phyloP scores from a whole-genome alignment of 78 protist species.

The Dictyostelium firmibasis region DNA sequence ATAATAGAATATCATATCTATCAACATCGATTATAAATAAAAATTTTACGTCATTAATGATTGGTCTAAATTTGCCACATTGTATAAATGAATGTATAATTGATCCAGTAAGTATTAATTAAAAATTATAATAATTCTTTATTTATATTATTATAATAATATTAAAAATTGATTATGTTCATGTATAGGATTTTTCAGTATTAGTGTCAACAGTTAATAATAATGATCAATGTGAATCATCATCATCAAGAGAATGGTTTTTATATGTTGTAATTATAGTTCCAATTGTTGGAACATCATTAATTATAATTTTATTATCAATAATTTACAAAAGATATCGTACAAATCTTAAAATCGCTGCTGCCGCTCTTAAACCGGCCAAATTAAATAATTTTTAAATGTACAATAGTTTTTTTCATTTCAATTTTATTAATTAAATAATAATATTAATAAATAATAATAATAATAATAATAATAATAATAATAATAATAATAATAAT shows the following conservation, averaged over 20 bases:
- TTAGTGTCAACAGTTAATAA: background rate
- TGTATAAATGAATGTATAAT: background rate
- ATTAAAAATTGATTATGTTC: background rate
- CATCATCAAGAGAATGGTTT: background rate
- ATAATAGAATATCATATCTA: background rate
- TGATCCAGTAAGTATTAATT: slow-evolving; percentile 9
- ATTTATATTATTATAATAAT: too few species aligned
- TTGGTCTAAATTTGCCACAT: slow-evolving; percentile 25
- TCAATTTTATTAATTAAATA: too few species aligned
- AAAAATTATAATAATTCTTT: background rate
- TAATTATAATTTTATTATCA: background rate
- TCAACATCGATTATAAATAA: background rate
- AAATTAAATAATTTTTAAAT: background rate
- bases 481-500: too few species aligned
- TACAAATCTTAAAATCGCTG: background rate
- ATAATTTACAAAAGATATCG: background rate
- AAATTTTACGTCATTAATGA: background rate
- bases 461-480: too few species aligned
- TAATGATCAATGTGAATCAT: background rate
- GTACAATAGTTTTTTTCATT: too few species aligned
- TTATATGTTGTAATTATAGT: background rate
- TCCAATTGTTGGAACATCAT: background rate
- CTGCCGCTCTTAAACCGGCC: background rate
- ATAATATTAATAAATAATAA: too few species aligned
- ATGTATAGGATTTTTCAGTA: background rate